phyloP scores from a whole-genome alignment of 139 green algal genomes.

The Volvox reticuliferus region DNA sequence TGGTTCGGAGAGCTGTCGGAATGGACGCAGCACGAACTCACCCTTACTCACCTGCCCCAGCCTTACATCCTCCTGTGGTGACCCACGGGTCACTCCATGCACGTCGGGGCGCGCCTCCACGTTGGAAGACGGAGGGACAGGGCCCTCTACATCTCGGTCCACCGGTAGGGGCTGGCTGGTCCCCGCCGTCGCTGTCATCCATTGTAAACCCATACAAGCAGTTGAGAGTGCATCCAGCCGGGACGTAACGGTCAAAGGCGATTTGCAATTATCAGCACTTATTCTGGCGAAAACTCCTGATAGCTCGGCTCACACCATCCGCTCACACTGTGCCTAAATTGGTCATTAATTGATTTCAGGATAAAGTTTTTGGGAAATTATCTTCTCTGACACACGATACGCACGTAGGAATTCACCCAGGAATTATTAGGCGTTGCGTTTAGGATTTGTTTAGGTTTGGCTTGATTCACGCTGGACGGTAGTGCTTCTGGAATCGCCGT shows the following conservation, averaged over 20 bases:
- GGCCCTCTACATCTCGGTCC: neutral
- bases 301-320: too few relatives aligned
- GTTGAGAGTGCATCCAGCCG: too few relatives aligned
- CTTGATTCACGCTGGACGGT: neutral
- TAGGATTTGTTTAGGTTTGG: neutral
- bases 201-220: too few relatives aligned
- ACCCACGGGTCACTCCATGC: neutral
- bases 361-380: too few relatives aligned
- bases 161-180: neutral
- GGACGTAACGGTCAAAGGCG: too few relatives aligned
- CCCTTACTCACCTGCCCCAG: neutral
- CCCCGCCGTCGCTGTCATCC: neutral
- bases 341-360: too few relatives aligned
- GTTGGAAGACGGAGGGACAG: neutral
- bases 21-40: neutral
- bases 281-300: too few relatives aligned
- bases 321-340: too few relatives aligned
- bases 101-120: conserved; percentile 10
- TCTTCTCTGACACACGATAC: neutral
- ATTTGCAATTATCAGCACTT: too few relatives aligned
- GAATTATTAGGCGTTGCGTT: neutral
- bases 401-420: neutral
- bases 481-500: too few relatives aligned
- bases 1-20: too few relatives aligned
- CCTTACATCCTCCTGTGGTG: neutral